phyloP scores from a whole-genome alignment of 352 stramenopile genomes.

The Globisporangium orthogonon region DNA sequence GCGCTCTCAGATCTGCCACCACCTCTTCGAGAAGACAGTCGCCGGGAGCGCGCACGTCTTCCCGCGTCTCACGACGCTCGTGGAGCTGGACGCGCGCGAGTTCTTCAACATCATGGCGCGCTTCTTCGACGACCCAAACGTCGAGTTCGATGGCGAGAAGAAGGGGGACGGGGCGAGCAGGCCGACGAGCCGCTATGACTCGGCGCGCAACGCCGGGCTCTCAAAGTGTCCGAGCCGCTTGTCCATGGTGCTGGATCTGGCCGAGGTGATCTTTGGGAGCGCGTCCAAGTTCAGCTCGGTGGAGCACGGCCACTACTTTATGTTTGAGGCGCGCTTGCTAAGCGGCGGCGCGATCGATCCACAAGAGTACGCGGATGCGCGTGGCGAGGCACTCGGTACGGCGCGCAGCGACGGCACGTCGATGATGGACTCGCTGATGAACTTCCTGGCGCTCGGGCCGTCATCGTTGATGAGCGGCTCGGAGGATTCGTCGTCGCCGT shows the following conservation, averaged over 20 bases:
- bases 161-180: conserved; percentile 25
- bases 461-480: conserved; percentile 40
- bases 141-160: conserved; percentile 85
- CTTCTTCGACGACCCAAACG: conserved; percentile 75
- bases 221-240: conserved; percentile 76
- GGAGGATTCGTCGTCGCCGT: neutral
- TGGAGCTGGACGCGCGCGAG: conserved; percentile 74
- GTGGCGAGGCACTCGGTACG: conserved; percentile 44
- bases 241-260: conserved; percentile 79
- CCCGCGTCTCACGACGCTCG: conserved; percentile 76
- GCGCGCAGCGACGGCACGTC: conserved; percentile 31
- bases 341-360: conserved; percentile 79
- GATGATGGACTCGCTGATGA: conserved; percentile 89
- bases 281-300: conserved; percentile 62
- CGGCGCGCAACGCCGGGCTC: conserved; percentile 59
- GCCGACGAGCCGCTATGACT: conserved; percentile 70
- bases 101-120: conserved; percentile 77
- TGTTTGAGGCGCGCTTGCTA: conserved; percentile 84
- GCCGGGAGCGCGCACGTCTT: conserved; percentile 33
- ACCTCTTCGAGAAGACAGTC: conserved; percentile 78
- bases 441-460: conserved; percentile 76
- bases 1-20: conserved; percentile 68
- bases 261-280: conserved; percentile 70
- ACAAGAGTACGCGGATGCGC: conserved; percentile 74
- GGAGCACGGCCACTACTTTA: conserved; percentile 86